Base-by-base conservation (phyloP, 2,329 filamentous ascomycete genomes). In the Colletotrichum lindemuthianum region DNA sequence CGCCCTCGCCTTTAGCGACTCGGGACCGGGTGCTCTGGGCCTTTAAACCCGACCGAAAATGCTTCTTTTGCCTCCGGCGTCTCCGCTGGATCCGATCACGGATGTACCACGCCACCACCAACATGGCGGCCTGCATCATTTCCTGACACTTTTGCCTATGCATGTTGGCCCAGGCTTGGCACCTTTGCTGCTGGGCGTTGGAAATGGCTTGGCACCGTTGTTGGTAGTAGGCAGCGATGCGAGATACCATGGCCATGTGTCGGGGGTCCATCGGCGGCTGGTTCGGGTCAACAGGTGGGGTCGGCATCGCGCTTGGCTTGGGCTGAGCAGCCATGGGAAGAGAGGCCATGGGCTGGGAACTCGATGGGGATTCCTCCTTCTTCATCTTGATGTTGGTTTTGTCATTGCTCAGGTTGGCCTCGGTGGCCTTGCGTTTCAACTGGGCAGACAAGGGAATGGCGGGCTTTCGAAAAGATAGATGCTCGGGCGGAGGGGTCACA, bases 81-180 rank as follows among this genome's bases (percentile, higher is more conserved):
- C 80, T 75, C 37, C 81, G 76, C 63, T 77, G 74, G 68, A 83
- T 81, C 37, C 80, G 78, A 68, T 83, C 81, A 47, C 81, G 77
- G 47, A 82, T 77, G 68, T 83, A 82, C 81, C 81, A 83, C 11
- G 81, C 81, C 37, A 83, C 79, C 4, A 83, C 78, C 24, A 83
- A 71, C 78, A 82, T 82, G 61, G 81, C 79, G 0, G 81, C 81
- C 67, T 81, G 80, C 73, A 78, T 81, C 75, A 80, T 80, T 66
- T 82, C 81, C 71, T 82, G 80, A 67, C 78, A 81, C 69, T 80
- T 79, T 68, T 81, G 78, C 45, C 79, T 76, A 70, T 83, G 79
- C 70, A 78, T 73, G 67, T 72, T 77, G 59, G 80, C 81, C 81
- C 81, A 83, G 7, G 78, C 78, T 72, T 82, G 79, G 68, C 81